Percentiles rank a stretch among this genome's conserved stretches.
Evolutionary conservation across 768 basidiomycete species (phyloP).

Genomic region (Lentinula detonsa): DNA sequence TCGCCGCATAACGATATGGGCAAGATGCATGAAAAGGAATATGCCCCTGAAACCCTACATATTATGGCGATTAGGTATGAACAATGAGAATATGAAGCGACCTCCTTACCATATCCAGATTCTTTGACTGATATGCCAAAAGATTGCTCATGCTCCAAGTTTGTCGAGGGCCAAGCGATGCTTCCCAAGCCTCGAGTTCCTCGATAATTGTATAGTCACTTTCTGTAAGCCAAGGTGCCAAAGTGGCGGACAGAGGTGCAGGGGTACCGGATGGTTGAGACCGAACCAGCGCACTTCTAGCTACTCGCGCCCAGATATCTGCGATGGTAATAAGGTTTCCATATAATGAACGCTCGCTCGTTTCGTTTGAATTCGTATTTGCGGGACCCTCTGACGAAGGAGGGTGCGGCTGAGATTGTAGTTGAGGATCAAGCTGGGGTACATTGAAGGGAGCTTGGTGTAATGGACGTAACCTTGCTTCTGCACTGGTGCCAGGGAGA

Average conservation of each 20-base stretch:
- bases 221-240: slow-evolving; percentile 9
- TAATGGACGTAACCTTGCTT: neutral
- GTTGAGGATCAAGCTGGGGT: slow-evolving; percentile 9
- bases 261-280: neutral
- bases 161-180: slow-evolving; percentile 7
- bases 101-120: slow-evolving; percentile 5
- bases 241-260: neutral
- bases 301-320: slow-evolving; percentile 10
- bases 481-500: slow-evolving; percentile 5
- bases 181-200: slow-evolving; percentile 8
- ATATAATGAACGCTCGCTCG: slow-evolving; percentile 7
- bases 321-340: slow-evolving; percentile 7
- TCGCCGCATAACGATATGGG: slow-evolving; percentile 10
- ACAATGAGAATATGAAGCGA: neutral
- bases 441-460: slow-evolving; percentile 4
- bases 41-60: slow-evolving; percentile 8
- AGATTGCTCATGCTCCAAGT: slow-evolving; percentile 11
- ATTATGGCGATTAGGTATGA: neutral
- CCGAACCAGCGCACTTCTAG: slow-evolving; percentile 8
- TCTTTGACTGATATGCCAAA: slow-evolving; percentile 8
- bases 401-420: neutral
- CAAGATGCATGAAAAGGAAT: slow-evolving; percentile 8
- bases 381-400: neutral
- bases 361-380: neutral
- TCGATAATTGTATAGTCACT: slow-evolving; percentile 6